Evolutionary conservation across 768 basidiomycete genomes (phyloP).

Genomic region (Mycena rosella): DNA sequence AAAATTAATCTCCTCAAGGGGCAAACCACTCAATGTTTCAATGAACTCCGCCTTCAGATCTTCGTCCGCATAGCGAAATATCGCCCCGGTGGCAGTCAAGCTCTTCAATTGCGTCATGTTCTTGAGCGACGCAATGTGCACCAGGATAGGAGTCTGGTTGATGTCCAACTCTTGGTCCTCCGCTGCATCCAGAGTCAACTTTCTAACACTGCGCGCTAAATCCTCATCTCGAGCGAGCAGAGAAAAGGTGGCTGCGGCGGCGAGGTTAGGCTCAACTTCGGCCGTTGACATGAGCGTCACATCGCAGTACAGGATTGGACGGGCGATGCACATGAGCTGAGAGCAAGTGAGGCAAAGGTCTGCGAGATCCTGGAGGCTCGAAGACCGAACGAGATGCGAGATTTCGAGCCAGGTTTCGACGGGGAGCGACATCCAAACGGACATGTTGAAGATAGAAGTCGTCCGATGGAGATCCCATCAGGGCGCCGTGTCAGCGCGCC

Average conservation of each 20-base stretch:
- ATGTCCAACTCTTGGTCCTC: not conserved
- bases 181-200: conserved; percentile 11
- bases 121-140: conserved; percentile 3
- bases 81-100: not conserved
- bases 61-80: not conserved
- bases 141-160: conserved; percentile 6
- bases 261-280: conserved; percentile 4
- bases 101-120: conserved; percentile 14
- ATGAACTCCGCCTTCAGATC: conserved; percentile 1
- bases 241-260: not conserved
- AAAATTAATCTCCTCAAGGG: conserved; percentile 13
- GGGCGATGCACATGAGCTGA: conserved; percentile 3
- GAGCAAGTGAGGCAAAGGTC: conserved; percentile 1
- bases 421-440: conserved; percentile 8
- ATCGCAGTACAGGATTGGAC: conserved; percentile 15
- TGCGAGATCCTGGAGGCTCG: not conserved
- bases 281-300: not conserved
- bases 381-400: not conserved
- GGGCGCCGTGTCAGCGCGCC: too few relatives aligned
- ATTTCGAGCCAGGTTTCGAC: conserved; percentile 16
- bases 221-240: conserved; percentile 12
- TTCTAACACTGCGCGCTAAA: conserved; percentile 7
- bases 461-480: too few relatives aligned
- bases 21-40: not conserved
- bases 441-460: too few relatives aligned